These are phyloP conservation scores for Pisolithus microcarpus DNA, from an alignment of 768 basidiomycete genomes.

Conservation along the genomic window DNA sequence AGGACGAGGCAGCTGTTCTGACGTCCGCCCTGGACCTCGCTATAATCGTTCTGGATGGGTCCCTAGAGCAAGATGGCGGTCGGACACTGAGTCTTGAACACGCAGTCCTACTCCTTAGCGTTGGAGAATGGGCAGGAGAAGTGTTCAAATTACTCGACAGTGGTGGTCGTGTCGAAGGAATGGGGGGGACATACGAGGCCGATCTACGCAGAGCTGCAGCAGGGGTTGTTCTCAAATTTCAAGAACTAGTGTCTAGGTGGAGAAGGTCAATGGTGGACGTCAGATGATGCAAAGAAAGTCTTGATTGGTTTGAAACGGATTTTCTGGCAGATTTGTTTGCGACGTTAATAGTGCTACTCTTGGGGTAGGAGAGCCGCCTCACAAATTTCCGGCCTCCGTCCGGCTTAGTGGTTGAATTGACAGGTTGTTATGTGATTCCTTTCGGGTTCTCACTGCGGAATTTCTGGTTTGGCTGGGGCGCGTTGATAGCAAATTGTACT, in stretches of 20 bases:
- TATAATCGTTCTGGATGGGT: constrained; percentile 68
- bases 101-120: constrained; percentile 58
- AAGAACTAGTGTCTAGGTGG: constrained; percentile 65
- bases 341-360: too few relatives aligned
- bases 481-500: background rate
- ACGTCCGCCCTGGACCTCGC: constrained; percentile 72
- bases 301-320: too few relatives aligned
- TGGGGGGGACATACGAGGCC: constrained; percentile 58
- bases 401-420: too few relatives aligned
- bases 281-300: constrained; percentile 6
- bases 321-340: too few relatives aligned
- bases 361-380: too few relatives aligned
- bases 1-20: constrained; percentile 67
- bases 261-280: constrained; percentile 53
- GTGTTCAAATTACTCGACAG: constrained; percentile 61
- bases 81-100: constrained; percentile 69
- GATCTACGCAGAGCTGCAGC: constrained; percentile 65
- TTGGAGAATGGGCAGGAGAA: constrained; percentile 74
- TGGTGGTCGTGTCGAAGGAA: constrained; percentile 53
- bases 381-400: too few relatives aligned
- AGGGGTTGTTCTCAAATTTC: constrained; percentile 75
- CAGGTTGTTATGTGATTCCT: too few relatives aligned
- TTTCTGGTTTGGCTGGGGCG: too few relatives aligned
- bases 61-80: constrained; percentile 71
- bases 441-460: too few relatives aligned